Conservation (phyloP, 805 yeast genomes). For the Pichia phayaonensis region DNA sequence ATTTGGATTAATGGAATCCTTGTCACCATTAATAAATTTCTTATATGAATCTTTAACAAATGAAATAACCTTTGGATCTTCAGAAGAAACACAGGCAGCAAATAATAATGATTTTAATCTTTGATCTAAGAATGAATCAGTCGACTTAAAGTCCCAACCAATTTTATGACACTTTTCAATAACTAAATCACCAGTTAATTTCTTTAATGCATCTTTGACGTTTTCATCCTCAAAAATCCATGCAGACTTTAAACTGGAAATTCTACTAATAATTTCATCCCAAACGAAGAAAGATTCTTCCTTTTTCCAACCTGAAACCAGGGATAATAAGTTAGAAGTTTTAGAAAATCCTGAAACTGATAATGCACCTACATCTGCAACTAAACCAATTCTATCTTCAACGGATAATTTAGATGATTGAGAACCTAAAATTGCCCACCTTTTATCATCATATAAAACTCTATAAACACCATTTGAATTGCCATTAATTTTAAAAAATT, state of each 20-base stretch:
- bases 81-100: slow-evolving; percentile 34
- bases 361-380: slow-evolving; percentile 47
- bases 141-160: slow-evolving; percentile 81
- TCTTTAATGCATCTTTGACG: slow-evolving; percentile 25
- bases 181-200: slow-evolving; percentile 27
- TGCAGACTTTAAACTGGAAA: slow-evolving; percentile 27
- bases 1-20: slow-evolving; percentile 37
- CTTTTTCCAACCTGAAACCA: slow-evolving; percentile 33
- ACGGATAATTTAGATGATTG: slow-evolving; percentile 35
- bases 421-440: slow-evolving; percentile 32
- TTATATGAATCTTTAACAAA: slow-evolving; percentile 24
- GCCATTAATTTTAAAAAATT: slow-evolving; percentile 43
- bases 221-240: slow-evolving; percentile 34
- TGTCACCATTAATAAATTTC: slow-evolving; percentile 19
- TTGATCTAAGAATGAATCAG: slow-evolving; percentile 42
- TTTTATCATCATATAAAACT: slow-evolving; percentile 39
- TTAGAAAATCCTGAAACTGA: slow-evolving; percentile 40
- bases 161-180: slow-evolving; percentile 34
- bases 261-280: slow-evolving; percentile 43
- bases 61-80: slow-evolving; percentile 32
- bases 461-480: slow-evolving; percentile 47
- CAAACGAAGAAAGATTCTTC: slow-evolving; percentile 46
- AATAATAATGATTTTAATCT: slow-evolving; percentile 36
- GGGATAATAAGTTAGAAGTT: slow-evolving; percentile 40
- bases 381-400: slow-evolving; percentile 47